phyloP scores from a whole-genome alignment of 768 basidiomycete genomes.

The Rhodocollybia butyracea region DNA sequence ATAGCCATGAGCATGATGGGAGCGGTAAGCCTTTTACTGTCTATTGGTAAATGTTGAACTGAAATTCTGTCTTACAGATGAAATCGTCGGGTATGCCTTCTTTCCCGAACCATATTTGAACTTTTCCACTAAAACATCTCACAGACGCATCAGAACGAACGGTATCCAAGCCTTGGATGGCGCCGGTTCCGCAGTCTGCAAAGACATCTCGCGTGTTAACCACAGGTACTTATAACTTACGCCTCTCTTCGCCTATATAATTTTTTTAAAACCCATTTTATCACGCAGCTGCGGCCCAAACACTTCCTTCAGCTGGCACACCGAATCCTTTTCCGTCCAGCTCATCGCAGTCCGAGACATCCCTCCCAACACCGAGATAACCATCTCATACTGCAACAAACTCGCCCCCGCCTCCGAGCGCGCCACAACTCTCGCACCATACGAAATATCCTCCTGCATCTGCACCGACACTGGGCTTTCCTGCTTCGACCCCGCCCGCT shows the following conservation, averaged over 20 bases:
- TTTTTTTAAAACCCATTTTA: too few species aligned
- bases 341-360: constrained; percentile 26
- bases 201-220: too few species aligned
- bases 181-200: too few species aligned
- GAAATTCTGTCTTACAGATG: too few species aligned
- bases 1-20: constrained; percentile 30
- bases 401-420: constrained; percentile 17
- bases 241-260: too few species aligned
- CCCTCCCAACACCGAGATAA: constrained; percentile 28
- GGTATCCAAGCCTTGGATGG: too few species aligned
- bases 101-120: not conserved
- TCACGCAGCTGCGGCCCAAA: constrained; percentile 20
- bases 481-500: constrained; percentile 30
- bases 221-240: too few species aligned
- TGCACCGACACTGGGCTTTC: too few species aligned
- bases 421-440: constrained; percentile 21
- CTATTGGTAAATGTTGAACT: too few species aligned
- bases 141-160: constrained; percentile 15
- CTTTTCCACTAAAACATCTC: not conserved
- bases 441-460: constrained; percentile 19
- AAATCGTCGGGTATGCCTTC: constrained; percentile 22
- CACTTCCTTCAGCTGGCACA: constrained; percentile 17
- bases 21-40: too few species aligned
- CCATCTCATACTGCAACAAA: constrained; percentile 21
- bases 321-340: constrained; percentile 22